Evolutionary conservation across 139 green algal genomes (phyloP).

Genomic region (Tetratostichococcus sp.): DNA sequence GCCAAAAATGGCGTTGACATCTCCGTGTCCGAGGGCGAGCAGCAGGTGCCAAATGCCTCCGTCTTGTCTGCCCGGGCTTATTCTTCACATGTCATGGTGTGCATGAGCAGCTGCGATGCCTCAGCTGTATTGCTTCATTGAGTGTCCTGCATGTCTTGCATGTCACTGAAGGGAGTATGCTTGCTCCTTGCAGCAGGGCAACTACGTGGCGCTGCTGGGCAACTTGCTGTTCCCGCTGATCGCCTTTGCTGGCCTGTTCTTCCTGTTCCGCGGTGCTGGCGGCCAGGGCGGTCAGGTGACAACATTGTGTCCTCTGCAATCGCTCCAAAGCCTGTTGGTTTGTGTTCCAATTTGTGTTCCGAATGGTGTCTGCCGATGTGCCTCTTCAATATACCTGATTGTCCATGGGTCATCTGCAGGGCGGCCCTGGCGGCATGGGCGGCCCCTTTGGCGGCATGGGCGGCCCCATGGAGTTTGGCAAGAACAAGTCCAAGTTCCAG

Average conservation of each 20-base stretch:
- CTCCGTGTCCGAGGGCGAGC: conserved; percentile 83
- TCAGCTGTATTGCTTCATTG: no score
- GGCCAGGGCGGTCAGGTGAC: conserved; percentile 31
- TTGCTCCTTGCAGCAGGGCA: conserved; percentile 72
- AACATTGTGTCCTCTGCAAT: no score
- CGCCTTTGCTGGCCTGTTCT: conserved; percentile 97
- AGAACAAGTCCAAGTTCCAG: conserved; percentile 98
- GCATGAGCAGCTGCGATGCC: no score
- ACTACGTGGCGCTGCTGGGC: conserved; percentile 90
- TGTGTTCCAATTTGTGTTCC: no score
- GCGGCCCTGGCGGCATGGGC: conserved; percentile 20
- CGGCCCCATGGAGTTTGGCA: conserved; percentile 98
- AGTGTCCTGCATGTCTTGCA: no score
- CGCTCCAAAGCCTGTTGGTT: no score
- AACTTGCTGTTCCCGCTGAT: conserved; percentile 99
- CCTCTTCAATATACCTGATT: no score
- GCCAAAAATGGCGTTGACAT: conserved; percentile 91
- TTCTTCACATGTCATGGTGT: no score
- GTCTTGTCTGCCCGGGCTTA: no score
- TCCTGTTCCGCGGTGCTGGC: conserved; percentile 77
- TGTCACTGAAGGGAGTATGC: no score
- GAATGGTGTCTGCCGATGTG: no score
- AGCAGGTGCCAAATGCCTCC: conserved; percentile 41
- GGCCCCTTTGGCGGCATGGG: conserved; percentile 63
- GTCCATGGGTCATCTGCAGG: no score